These are phyloP conservation scores for Candida sithepensis DNA, from an alignment of 805 yeast species.

Conservation along the genomic window DNA sequence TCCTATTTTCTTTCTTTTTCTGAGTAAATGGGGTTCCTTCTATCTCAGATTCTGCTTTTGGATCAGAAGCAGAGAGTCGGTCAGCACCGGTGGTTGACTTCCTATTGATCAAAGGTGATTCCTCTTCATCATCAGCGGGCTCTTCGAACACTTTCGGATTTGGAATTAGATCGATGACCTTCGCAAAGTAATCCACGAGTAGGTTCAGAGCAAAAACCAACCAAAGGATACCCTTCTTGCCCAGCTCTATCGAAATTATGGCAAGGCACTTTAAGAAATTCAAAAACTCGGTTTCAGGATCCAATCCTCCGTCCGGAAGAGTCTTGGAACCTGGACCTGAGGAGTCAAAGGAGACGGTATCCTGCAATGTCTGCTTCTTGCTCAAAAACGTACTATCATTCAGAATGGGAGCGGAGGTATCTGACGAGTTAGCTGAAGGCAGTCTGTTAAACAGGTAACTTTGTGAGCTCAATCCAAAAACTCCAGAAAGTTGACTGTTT, in stretches of 20 bases:
- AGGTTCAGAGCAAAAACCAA: slow-evolving; percentile 17
- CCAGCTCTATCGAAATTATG: slow-evolving; percentile 16
- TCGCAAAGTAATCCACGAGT: slow-evolving; percentile 11
- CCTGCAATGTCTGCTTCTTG: not conserved
- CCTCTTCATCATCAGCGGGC: slow-evolving; percentile 1
- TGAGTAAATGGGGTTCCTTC: slow-evolving; percentile 10
- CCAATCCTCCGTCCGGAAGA: slow-evolving; percentile 8
- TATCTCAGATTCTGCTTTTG: not conserved
- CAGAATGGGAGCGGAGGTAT: not conserved
- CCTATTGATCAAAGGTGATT: not conserved
- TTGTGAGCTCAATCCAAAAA: not conserved
- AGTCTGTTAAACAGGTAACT: not conserved
- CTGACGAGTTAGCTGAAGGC: slow-evolving; percentile 1
- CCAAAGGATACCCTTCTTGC: slow-evolving; percentile 25
- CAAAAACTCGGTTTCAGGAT: slow-evolving; percentile 23
- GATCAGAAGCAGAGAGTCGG: not conserved
- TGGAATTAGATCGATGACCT: slow-evolving; percentile 22
- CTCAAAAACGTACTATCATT: not conserved
- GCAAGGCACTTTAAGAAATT: slow-evolving; percentile 21
- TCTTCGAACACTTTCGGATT: slow-evolving; percentile 18
- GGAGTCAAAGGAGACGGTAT: slow-evolving; percentile 6
- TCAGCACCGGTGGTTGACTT: too few species aligned
- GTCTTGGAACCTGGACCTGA: slow-evolving; percentile 10
- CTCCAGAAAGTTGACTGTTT: too few species aligned
- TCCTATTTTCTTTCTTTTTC: slow-evolving; percentile 4